Base-by-base conservation (phyloP, 352 stramenopile species). In the Phytophthora crassamura region DNA sequence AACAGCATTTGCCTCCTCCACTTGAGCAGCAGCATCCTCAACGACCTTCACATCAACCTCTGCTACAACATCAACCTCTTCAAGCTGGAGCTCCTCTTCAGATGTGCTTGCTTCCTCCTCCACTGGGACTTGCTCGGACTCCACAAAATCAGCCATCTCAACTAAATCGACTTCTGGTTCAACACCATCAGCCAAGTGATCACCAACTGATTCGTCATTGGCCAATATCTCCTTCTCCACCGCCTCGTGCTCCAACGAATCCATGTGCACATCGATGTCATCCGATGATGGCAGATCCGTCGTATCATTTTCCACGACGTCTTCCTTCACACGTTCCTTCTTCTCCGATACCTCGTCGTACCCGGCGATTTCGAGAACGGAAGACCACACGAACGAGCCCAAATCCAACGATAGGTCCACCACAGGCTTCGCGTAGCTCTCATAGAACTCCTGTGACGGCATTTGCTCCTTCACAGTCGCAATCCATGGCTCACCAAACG, bases 401-500 rank as follows among this genome's bases (percentile, higher is more conserved):
- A 53, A 47, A 54, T 70, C 61, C 33, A 76, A 33, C 32, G 64
- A 72, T 28, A 78, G 28, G 32, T 77, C 68, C n/a, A 82, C 59
- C 35, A 84, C 46, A 51, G 72, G 69, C 41, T 78, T 75, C 7
- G 63, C 69, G 25, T 84, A 86, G 35, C 34, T 58, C 20, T 72
- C 50, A 35, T 79, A 82, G 18, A 69, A 66, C 12, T 70, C 50
- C 16, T 72, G 67, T 20, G 63, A 75, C 28, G 65, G 71, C 49
- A 75, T 45, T 25, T 80, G 64, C 14, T 72, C 61, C 50, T 78
- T 77, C 43, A 76, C 69, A 51, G 41, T 64, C 15, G 20, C 41
- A 43, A 81, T 56, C 73, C 65, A 81, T 25, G 73, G 61, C 4
- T 38, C 49, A 14, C 72, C 69, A 53, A 78, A 80, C 14, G 53